Conservation (phyloP, 371 early-diverging fungal genomes). For the Syncephalis plumigaleata region DNA sequence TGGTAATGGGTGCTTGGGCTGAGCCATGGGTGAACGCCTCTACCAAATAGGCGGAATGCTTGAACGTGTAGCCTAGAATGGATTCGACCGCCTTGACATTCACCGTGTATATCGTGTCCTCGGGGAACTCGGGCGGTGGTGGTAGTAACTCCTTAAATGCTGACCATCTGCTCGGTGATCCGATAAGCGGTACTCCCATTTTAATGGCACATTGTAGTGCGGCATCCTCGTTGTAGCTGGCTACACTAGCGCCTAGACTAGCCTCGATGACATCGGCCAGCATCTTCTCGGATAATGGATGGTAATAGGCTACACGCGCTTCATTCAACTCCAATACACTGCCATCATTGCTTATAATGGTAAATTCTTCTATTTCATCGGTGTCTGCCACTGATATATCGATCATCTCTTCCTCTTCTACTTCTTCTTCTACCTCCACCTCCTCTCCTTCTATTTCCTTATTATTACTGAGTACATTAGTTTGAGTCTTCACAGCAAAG, state of each 20-base stretch:
- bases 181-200: constrained; percentile 34
- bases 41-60: constrained; percentile 31
- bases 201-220: constrained; percentile 40
- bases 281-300: constrained; percentile 55
- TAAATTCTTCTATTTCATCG: no score
- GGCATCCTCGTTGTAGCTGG: constrained; percentile 34
- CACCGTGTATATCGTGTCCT: not conserved
- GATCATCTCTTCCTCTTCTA: no score
- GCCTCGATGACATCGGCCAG: constrained; percentile 87
- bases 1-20: constrained; percentile 25
- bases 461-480: no score
- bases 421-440: no score
- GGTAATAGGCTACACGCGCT: constrained; percentile 7
- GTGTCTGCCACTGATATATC: no score
- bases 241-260: constrained; percentile 59
- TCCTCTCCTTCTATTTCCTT: no score
- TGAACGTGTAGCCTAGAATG: constrained; percentile 50
- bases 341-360: no score
- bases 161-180: constrained; percentile 22
- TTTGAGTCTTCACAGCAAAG: constrained; percentile 13
- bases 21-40: constrained; percentile 85
- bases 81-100: constrained; percentile 18
- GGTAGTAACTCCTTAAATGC: constrained; percentile 15
- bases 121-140: not conserved
- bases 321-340: constrained; percentile 1